These are phyloP conservation scores for Globisporangium spinosum DNA, from an alignment of 352 stramenopile species.

Conservation along the genomic window DNA sequence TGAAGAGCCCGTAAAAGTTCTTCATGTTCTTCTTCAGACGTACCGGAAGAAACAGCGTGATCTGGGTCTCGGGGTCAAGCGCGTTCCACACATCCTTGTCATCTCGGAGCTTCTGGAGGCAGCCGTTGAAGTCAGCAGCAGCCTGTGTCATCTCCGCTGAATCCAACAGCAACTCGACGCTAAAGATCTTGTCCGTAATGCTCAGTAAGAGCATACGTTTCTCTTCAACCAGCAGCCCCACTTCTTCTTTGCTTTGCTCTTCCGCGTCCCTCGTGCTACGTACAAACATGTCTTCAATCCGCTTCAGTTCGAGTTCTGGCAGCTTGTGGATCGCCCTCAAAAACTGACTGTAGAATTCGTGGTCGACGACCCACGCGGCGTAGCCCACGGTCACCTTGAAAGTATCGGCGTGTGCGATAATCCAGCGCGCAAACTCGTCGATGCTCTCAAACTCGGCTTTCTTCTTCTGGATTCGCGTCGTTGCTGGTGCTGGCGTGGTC, in stretches of 20 bases:
- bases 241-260: conserved; percentile 22
- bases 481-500: conserved; percentile 27
- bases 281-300: conserved; percentile 21
- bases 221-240: conserved; percentile 25
- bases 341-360: conserved; percentile 7
- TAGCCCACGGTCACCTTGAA: conserved; percentile 23
- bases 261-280: conserved; percentile 20
- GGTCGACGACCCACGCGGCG: neutral
- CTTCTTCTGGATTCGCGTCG: conserved; percentile 11
- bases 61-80: conserved; percentile 2
- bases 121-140: neutral
- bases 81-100: conserved; percentile 7
- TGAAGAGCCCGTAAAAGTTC: conserved; percentile 12
- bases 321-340: conserved; percentile 20
- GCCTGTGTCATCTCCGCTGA: neutral
- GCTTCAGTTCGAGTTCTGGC: conserved; percentile 25
- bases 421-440: conserved; percentile 24
- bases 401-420: conserved; percentile 17
- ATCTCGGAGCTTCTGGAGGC: conserved; percentile 19
- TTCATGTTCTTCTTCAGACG: conserved; percentile 6
- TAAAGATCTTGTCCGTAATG: conserved; percentile 25
- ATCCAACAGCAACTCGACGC: conserved; percentile 29
- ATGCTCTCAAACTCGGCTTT: conserved; percentile 17
- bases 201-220: conserved; percentile 16
- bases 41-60: conserved; percentile 2